Conservation (phyloP, 129 eudicot genomes). For the Flaveria bidentis region DNA sequence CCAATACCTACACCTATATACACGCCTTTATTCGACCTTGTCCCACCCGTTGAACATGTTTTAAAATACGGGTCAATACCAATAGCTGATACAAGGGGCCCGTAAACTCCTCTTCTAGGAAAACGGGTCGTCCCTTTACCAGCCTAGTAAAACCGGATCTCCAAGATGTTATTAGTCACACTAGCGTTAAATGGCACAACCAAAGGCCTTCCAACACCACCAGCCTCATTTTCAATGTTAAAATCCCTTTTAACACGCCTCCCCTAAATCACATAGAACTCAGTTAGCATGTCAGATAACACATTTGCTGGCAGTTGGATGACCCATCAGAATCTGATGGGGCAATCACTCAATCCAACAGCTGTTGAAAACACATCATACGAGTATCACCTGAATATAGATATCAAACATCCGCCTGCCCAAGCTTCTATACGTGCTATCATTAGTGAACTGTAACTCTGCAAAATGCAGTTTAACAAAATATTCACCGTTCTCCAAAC, state of each 20-base stretch:
- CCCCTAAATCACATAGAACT: slow-evolving; percentile 47
- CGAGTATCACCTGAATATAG: slow-evolving; percentile 68
- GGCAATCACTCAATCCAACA: not conserved
- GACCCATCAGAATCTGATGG: slow-evolving; percentile 9
- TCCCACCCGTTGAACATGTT: slow-evolving; percentile 45
- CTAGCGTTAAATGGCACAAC: slow-evolving; percentile 47
- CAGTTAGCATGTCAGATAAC: not conserved
- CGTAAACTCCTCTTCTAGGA: slow-evolving; percentile 82
- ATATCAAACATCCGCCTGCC: slow-evolving; percentile 84
- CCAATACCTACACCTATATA: slow-evolving; percentile 50
- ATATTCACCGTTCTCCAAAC: slow-evolving; percentile 85
- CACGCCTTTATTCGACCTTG: slow-evolving; percentile 36
- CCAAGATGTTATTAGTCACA: slow-evolving; percentile 58
- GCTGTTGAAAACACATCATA: not conserved
- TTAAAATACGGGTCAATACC: slow-evolving; percentile 63
- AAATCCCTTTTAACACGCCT: slow-evolving; percentile 52
- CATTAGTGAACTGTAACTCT: slow-evolving; percentile 64
- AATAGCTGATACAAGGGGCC: slow-evolving; percentile 89
- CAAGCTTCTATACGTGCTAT: slow-evolving; percentile 54
- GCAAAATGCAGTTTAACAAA: slow-evolving; percentile 75
- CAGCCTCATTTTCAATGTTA: slow-evolving; percentile 62
- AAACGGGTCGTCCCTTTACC: slow-evolving; percentile 87
- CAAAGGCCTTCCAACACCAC: slow-evolving; percentile 52
- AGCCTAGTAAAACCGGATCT: slow-evolving; percentile 82
- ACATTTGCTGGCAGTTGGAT: not conserved